Conservation (phyloP, 2,329 filamentous ascomycete genomes). For the Pyrenochaeta sp. region DNA sequence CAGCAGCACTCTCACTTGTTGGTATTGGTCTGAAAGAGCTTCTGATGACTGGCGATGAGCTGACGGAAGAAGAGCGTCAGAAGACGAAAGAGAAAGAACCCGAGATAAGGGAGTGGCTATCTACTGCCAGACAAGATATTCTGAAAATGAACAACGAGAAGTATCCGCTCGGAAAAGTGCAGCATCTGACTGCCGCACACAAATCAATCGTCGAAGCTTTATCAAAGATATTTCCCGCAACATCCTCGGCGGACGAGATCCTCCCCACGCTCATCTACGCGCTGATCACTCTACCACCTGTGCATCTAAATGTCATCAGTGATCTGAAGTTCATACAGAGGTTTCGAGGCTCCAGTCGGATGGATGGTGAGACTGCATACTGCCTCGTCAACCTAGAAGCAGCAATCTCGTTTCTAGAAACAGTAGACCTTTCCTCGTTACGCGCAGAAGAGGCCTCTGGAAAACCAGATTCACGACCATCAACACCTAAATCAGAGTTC, state of each 20-base stretch:
- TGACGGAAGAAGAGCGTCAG: conserved; percentile 65
- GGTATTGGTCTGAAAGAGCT: conserved; percentile 89
- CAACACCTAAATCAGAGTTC: conserved; percentile 53
- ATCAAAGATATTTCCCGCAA: conserved; percentile 70
- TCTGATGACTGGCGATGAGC: conserved; percentile 63
- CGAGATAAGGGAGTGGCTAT: conserved; percentile 77
- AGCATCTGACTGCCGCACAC: conserved; percentile 86
- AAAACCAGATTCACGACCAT: conserved; percentile 61
- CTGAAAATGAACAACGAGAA: conserved; percentile 84
- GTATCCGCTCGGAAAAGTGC: conserved; percentile 90
- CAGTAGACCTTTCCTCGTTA: conserved; percentile 89
- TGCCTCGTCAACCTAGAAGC: conserved; percentile 96
- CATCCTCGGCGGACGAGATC: conserved; percentile 94
- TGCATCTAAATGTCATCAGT: conserved; percentile 88
- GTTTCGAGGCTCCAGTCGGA: conserved; percentile 84
- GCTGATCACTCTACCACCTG: conserved; percentile 87
- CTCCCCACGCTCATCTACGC: conserved; percentile 97
- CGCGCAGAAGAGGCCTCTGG: conserved; percentile 75
- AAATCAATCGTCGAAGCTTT: conserved; percentile 93
- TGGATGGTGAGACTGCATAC: conserved; percentile 94
- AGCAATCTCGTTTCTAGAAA: conserved; percentile 91
- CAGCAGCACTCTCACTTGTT: conserved; percentile 87
- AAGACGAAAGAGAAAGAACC: conserved; percentile 62
- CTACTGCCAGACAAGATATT: conserved; percentile 72
- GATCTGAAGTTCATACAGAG: conserved; percentile 94